A percentile compares a stretch with the other conserved stretches of the same genome.
These are phyloP conservation scores for Narthecium ossifragum DNA, from an alignment of 106 monocot genomes.

Conservation along the genomic window DNA sequence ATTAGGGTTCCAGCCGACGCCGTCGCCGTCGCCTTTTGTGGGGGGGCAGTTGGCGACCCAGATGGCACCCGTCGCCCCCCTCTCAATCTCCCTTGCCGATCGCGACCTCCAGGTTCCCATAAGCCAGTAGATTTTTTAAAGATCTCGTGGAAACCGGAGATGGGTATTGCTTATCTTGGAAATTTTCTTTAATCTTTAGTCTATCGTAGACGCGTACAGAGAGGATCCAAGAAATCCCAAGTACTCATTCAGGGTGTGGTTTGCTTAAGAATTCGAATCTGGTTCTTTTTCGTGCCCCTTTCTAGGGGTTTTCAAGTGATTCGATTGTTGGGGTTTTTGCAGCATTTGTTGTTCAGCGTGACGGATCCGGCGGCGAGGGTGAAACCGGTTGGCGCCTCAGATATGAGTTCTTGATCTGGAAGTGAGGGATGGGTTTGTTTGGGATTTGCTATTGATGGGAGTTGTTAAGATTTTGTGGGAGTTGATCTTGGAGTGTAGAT, in stretches of 20 bases:
- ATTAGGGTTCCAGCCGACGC: conserved; percentile 33
- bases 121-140: conserved; percentile 1
- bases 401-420: conserved; percentile 45
- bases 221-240: conserved; percentile 83
- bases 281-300: background rate
- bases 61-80: conserved; percentile 88
- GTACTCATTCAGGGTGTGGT: conserved; percentile 71
- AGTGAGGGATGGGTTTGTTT: no score
- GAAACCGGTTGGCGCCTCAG: conserved; percentile 85
- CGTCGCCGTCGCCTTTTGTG: conserved; percentile 29
- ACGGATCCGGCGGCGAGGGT: conserved; percentile 72
- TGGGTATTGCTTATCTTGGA: conserved; percentile 3
- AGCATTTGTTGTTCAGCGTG: conserved; percentile 94
- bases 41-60: conserved; percentile 68
- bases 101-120: conserved; percentile 65
- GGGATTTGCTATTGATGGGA: no score
- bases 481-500: conserved; percentile 1
- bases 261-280: conserved; percentile 3
- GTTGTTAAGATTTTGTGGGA: background rate
- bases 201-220: conserved; percentile 83
- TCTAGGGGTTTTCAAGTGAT: background rate
- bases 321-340: conserved; percentile 13
- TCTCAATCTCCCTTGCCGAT: conserved; percentile 58
- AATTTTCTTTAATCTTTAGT: conserved; percentile 29
- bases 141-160: no score